These are phyloP conservation scores for Cercospora beticola DNA, from an alignment of 2,329 filamentous ascomycete species.

Conservation along the genomic window DNA sequence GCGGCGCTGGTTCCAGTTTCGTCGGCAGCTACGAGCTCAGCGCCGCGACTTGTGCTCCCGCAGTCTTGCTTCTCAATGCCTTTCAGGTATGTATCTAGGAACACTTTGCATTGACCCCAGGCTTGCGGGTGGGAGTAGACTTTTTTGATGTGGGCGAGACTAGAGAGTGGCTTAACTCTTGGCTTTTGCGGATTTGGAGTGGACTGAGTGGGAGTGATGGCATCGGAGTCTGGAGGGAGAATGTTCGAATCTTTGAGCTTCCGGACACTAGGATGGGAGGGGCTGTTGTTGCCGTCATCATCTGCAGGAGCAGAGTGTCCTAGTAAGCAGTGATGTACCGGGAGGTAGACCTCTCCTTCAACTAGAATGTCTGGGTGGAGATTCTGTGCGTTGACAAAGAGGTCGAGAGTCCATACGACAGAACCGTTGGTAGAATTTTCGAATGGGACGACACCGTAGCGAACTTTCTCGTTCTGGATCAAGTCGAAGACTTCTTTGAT, in stretches of 20 bases:
- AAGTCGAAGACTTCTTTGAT: slow-evolving; percentile 73
- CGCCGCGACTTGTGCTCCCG: slow-evolving; percentile 80
- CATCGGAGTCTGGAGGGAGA: not conserved
- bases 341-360: slow-evolving; percentile 79
- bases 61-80: slow-evolving; percentile 79
- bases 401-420: slow-evolving; percentile 85
- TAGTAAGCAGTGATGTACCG: slow-evolving; percentile 84
- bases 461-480: slow-evolving; percentile 65
- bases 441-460: slow-evolving; percentile 83
- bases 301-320: slow-evolving; percentile 43
- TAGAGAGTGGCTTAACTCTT: slow-evolving; percentile 46
- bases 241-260: slow-evolving; percentile 7
- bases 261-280: slow-evolving; percentile 2
- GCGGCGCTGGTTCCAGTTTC: slow-evolving; percentile 62
- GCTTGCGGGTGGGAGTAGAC: slow-evolving; percentile 94
- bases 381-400: slow-evolving; percentile 72
- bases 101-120: slow-evolving; percentile 83
- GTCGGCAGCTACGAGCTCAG: slow-evolving; percentile 67
- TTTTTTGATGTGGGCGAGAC: slow-evolving; percentile 64
- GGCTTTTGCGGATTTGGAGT: slow-evolving; percentile 50
- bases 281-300: not conserved
- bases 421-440: slow-evolving; percentile 95
- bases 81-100: slow-evolving; percentile 69
- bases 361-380: slow-evolving; percentile 69
- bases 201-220: slow-evolving; percentile 46